Base-by-base conservation (phyloP, 805 yeast genomes). In the Myxozyma nipponensis region DNA sequence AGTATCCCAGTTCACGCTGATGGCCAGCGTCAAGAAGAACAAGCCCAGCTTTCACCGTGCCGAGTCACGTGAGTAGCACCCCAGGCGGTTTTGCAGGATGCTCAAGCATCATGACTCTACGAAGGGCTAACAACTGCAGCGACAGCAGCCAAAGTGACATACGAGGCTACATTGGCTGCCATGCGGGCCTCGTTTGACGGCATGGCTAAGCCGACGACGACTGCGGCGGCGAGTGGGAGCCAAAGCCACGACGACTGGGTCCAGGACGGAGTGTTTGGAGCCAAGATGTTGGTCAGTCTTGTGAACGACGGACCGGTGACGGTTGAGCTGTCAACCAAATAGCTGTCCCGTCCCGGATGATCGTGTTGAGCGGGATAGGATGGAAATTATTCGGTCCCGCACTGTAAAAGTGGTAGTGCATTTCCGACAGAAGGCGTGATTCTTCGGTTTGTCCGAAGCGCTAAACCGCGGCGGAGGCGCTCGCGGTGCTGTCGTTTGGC, bases 251-350 rank as follows among this genome's bases (percentile, higher is more conserved):
- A 72, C 0, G 81, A 74, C 0, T 79, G 78, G 42, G 95, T 89
- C 2, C 76, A 83, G 56, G 96, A 90, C 61, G 98, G 98, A 2
- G 73, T 79, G 48, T 93, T 93, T 65, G 98, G 98, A 0, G 98
- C 91, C 9, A 86, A 91, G 96, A 93, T 93, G 98, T 95, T 87
- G 56, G 96, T 95, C 15, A 77, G 77, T 1, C 68, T 91, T 53
- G 80, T 83, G 13, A 93, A 93, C 63, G 97, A 91, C 62, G 98
- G 98, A 1, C 98, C 98, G 0, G 88, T 86, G 0, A 91, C 98
- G 0, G 83, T 91, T 28, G 77, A 83, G 19, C 77, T 84, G 18
- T n/a, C 48, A 3, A 36, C 55, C 10, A 36, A 23, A 19, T 47
- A 46, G 28, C 17, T 17, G 13, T 43, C 28, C 15, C 28, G 65